A percentile compares a stretch with the other conserved stretches of the same genome.
Evolutionary conservation across 1,284 basidiomycete species (phyloP).

Genomic region (Tilletia caries): DNA sequence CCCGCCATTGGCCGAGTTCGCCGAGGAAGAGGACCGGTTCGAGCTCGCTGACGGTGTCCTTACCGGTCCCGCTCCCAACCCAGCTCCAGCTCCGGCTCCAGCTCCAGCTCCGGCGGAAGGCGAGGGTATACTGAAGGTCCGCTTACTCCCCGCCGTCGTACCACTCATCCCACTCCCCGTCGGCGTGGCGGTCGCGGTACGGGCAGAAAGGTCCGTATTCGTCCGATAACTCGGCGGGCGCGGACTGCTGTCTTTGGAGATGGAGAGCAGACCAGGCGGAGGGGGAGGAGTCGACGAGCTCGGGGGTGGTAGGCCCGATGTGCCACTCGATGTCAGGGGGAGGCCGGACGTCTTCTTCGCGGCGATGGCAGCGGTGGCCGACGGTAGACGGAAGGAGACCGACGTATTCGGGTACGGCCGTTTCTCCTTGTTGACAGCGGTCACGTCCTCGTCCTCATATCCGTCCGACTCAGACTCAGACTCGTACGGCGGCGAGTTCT

Average conservation of each 20-base stretch:
- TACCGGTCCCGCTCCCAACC: no score
- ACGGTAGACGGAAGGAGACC: constrained; percentile 19
- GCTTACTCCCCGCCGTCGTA: no score
- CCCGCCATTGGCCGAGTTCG: background rate
- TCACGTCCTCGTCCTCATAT: constrained; percentile 21
- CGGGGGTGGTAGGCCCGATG: background rate
- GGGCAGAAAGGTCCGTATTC: constrained; percentile 2
- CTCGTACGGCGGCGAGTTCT: constrained; percentile 1
- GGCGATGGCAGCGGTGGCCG: constrained; percentile 12
- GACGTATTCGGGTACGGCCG: constrained; percentile 18
- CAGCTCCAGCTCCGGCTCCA: no score
- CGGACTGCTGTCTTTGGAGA: background rate
- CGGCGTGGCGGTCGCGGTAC: no score
- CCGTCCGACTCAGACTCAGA: constrained; percentile 12
- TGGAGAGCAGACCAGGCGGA: background rate
- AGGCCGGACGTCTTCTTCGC: no score
- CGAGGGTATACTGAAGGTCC: no score
- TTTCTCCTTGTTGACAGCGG: constrained; percentile 21
- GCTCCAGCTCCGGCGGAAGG: no score
- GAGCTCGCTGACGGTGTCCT: no score
- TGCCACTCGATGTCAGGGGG: no score
- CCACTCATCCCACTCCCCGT: constrained; percentile 15
- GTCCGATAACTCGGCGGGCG: constrained; percentile 9
- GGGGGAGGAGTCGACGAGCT: constrained; percentile 7
- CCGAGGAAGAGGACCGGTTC: background rate